Evolutionary conservation across 2,329 filamentous ascomycete species (phyloP).

Genomic region (Stagonosporopsis cucurbitacearum): DNA sequence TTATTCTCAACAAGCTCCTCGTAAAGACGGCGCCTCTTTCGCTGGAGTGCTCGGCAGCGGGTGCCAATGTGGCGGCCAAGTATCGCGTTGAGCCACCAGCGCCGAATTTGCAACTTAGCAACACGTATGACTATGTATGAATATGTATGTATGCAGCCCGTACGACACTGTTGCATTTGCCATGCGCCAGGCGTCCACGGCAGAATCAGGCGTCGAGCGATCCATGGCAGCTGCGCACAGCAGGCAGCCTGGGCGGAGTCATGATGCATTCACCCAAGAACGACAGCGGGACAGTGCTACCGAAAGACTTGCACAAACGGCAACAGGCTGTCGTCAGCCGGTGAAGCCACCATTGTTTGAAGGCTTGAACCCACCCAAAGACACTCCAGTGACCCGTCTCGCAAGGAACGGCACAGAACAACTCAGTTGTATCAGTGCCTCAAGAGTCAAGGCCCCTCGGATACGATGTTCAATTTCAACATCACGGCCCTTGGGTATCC

Average conservation of each 20-base stretch:
- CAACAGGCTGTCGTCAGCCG: conserved; percentile 3
- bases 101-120: conserved; percentile 2
- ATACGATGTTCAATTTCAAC: conserved; percentile 16
- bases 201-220: conserved; percentile 6
- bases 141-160: conserved; percentile 1
- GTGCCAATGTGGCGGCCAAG: conserved; percentile 21
- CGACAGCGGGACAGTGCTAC: conserved; percentile 8
- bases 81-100: conserved; percentile 19
- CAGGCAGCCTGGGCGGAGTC: conserved; percentile 7
- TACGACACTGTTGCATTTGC: conserved; percentile 18
- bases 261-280: conserved; percentile 9
- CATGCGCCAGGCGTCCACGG: conserved; percentile 19
- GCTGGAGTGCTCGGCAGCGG: conserved; percentile 14
- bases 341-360: conserved; percentile 31
- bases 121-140: too few species aligned
- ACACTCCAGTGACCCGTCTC: conserved; percentile 1
- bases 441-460: not conserved
- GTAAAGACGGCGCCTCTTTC: not conserved
- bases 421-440: too few species aligned
- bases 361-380: conserved; percentile 19
- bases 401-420: conserved; percentile 1
- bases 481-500: conserved; percentile 7
- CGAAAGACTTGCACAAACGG: conserved; percentile 4
- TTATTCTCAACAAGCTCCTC: conserved; percentile 18
- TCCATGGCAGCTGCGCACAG: conserved; percentile 10